phyloP scores from a whole-genome alignment of 2,329 filamentous ascomycete species.

The Apiospora rasikravindrae region DNA sequence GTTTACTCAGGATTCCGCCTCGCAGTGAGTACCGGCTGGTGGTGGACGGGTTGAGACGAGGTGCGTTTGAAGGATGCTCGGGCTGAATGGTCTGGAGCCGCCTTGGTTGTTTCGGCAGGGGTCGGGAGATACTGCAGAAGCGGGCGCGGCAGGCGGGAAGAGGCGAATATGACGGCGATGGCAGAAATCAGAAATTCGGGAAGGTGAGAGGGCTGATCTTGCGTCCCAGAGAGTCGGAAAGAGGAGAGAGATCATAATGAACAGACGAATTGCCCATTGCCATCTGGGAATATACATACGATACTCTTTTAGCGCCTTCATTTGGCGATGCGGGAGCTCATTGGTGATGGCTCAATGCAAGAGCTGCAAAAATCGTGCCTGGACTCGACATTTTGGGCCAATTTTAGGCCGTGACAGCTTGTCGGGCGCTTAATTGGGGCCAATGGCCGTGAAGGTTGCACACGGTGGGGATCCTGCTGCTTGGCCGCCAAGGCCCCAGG shows the following conservation, averaged over 20 bases:
- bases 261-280: not conserved
- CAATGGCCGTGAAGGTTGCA: slow-evolving; percentile 16
- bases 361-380: not conserved
- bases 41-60: slow-evolving; percentile 47
- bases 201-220: not conserved
- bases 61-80: slow-evolving; percentile 44
- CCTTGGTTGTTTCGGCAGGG: slow-evolving; percentile 47
- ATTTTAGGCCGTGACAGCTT: slow-evolving; percentile 14
- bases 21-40: slow-evolving; percentile 23
- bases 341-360: slow-evolving; percentile 3
- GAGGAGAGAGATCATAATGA: not conserved
- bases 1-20: slow-evolving; percentile 31
- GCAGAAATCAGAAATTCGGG: not conserved
- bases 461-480: not conserved
- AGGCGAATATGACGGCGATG: slow-evolving; percentile 4
- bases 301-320: not conserved
- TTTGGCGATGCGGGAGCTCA: not conserved
- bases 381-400: slow-evolving; percentile 9
- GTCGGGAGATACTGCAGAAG: slow-evolving; percentile 25
- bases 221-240: slow-evolving; percentile 1
- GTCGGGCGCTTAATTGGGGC: slow-evolving; percentile 17
- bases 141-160: not conserved
- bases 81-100: slow-evolving; percentile 32
- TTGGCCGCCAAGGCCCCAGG: slow-evolving; percentile 2
- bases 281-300: slow-evolving; percentile 2